phyloP scores from a whole-genome alignment of 139 green algal genomes.

The Eudorina sp. region DNA sequence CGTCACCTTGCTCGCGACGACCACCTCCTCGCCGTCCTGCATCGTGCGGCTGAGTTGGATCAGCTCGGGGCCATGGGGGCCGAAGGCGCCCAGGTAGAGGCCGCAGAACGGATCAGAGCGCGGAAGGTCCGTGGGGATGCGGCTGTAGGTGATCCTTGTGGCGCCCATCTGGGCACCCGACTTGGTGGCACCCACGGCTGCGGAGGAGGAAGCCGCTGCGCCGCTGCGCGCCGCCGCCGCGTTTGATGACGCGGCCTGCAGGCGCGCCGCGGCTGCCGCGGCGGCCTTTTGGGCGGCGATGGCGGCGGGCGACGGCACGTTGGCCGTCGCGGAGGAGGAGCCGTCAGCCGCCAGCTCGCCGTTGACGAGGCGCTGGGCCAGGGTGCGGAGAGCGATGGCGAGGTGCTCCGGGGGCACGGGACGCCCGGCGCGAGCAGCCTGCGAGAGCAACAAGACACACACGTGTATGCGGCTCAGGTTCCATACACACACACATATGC shows the following conservation, averaged over 20 bases:
- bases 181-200: neutral
- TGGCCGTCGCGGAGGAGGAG: conserved; percentile 39
- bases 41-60: conserved; percentile 76
- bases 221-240: neutral
- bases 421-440: conserved; percentile 38
- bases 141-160: conserved; percentile 54
- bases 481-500: neutral
- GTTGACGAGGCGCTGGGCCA: conserved; percentile 15
- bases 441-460: neutral
- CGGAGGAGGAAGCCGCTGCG: neutral
- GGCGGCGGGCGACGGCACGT: conserved; percentile 35
- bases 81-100: conserved; percentile 91
- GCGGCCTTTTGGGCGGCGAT: neutral
- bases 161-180: neutral
- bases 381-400: neutral
- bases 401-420: conserved; percentile 30
- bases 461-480: neutral
- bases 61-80: conserved; percentile 89
- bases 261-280: neutral
- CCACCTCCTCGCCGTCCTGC: conserved; percentile 76
- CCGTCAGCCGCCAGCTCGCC: conserved; percentile 27
- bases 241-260: neutral
- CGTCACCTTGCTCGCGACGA: conserved; percentile 89
- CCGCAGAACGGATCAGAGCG: conserved; percentile 76
- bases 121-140: conserved; percentile 50